Conservation (phyloP, 768 basidiomycete genomes). For the Tylopilus cervinicoccineus region DNA sequence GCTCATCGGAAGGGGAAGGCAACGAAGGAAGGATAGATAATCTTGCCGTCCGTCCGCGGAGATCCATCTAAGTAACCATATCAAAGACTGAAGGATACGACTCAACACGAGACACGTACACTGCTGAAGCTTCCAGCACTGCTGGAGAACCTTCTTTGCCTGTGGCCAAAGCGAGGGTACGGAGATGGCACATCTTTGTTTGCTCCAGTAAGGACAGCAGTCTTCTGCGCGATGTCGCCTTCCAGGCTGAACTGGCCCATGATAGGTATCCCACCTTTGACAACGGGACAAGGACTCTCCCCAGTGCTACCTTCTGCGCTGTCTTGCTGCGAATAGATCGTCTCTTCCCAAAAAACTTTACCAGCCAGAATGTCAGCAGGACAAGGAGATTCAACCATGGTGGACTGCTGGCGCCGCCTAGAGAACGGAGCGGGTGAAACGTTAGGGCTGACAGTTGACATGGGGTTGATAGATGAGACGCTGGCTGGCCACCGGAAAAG, state of each 20-base stretch:
- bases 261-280: slow-evolving; percentile 23
- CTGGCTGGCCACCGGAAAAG: slow-evolving; percentile 63
- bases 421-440: slow-evolving; percentile 41
- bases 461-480: slow-evolving; percentile 65
- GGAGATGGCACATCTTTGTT: slow-evolving; percentile 33
- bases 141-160: slow-evolving; percentile 25
- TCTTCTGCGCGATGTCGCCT: slow-evolving; percentile 13
- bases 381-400: slow-evolving; percentile 42
- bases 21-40: slow-evolving; percentile 33
- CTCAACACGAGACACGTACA: slow-evolving; percentile 27
- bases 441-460: slow-evolving; percentile 66
- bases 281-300: slow-evolving; percentile 16
- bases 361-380: slow-evolving; percentile 70
- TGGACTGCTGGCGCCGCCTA: slow-evolving; percentile 28
- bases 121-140: slow-evolving; percentile 34
- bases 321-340: slow-evolving; percentile 37
- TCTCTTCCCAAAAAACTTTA: slow-evolving; percentile 48
- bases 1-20: slow-evolving; percentile 35
- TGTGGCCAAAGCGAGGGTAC: slow-evolving; percentile 22
- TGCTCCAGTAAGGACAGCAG: slow-evolving; percentile 26
- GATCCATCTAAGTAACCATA: slow-evolving; percentile 21
- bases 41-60: slow-evolving; percentile 30
- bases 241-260: slow-evolving; percentile 38
- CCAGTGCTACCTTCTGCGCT: slow-evolving; percentile 33
- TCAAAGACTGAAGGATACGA: slow-evolving; percentile 8